Conservation (phyloP, 164 flowering plant genomes). For the Aristolochia contorta region DNA sequence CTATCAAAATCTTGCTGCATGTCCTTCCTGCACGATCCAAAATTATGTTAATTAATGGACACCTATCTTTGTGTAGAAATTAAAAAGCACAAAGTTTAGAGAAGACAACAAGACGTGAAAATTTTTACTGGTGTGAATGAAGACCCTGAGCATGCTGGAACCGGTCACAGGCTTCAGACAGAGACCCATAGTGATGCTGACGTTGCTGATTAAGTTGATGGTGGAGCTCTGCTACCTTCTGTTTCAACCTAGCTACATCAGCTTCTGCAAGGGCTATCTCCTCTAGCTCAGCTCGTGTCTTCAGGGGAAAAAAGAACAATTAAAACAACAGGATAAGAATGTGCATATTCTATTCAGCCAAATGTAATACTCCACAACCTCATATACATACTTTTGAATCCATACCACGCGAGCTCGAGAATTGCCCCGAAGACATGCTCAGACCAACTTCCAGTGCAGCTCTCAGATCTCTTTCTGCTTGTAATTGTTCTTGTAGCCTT, state of each 20-base stretch:
- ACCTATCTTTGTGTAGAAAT: no score
- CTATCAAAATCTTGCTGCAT: conserved; percentile 89
- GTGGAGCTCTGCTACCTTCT: conserved; percentile 96
- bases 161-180: conserved; percentile 66
- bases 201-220: conserved; percentile 95
- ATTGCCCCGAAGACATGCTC: conserved; percentile 89
- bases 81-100: background rate
- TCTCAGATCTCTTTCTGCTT: conserved; percentile 96
- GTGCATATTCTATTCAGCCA: background rate
- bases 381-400: conserved; percentile 74
- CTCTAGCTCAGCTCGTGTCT: conserved; percentile 99
- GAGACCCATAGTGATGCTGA: conserved; percentile 81
- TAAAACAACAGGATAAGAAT: conserved; percentile 5
- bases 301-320: conserved; percentile 16
- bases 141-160: conserved; percentile 53
- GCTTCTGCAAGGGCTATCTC: conserved; percentile 99
- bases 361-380: background rate
- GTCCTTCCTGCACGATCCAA: conserved; percentile 49
- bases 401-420: conserved; percentile 71
- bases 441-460: conserved; percentile 95
- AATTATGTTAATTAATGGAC: background rate
- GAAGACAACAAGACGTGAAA: background rate
- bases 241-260: conserved; percentile 95
- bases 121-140: conserved; percentile 63
- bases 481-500: conserved; percentile 95